A percentile compares a stretch with the other conserved stretches of the same genome.
These are phyloP conservation scores for Phycomyces nitens DNA, from an alignment of 192 early-diverging fungal genomes.

Conservation along the genomic window DNA sequence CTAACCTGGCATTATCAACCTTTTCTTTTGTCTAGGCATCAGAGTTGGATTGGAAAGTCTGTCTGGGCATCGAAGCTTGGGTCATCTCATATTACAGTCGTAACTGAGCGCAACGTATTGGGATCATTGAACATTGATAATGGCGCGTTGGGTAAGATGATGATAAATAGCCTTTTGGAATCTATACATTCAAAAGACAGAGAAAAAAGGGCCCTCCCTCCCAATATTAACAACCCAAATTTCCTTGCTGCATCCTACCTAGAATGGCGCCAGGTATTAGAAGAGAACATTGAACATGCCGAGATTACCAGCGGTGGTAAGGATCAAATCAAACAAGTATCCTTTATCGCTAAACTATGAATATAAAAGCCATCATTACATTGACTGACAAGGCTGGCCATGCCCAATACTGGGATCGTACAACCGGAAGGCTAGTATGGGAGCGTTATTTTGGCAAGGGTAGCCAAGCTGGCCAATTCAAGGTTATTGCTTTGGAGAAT, in stretches of 20 bases:
- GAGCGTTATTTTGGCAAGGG: constrained; percentile 6
- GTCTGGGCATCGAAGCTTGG: constrained; percentile 30
- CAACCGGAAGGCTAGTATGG: constrained; percentile 37
- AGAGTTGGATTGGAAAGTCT: constrained; percentile 51
- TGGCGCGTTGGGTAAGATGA: constrained; percentile 62
- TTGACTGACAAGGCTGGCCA: constrained; percentile 20
- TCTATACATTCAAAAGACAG: not conserved
- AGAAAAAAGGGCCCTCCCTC: too few species aligned
- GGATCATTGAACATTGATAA: constrained; percentile 61
- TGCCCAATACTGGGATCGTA: constrained; percentile 33
- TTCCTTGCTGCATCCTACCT: too few species aligned
- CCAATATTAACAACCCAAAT: too few species aligned
- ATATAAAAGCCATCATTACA: constrained; percentile 29
- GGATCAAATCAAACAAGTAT: constrained; percentile 30
- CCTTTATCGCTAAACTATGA: too few species aligned
- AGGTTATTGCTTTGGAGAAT: constrained; percentile 6
- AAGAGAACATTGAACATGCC: constrained; percentile 55
- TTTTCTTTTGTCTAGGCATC: too few species aligned
- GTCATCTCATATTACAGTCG: constrained; percentile 44
- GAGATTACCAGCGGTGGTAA: constrained; percentile 49
- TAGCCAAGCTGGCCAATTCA: constrained; percentile 4
- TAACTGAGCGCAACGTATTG: constrained; percentile 73
- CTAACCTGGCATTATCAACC: too few species aligned
- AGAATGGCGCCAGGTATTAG: constrained; percentile 78
- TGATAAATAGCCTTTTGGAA: not conserved